Percentiles rank a stretch among this genome's conserved stretches.
These are phyloP conservation scores for Dactylella cylindrospora DNA, from an alignment of 2,329 filamentous ascomycete genomes.

Conservation along the genomic window DNA sequence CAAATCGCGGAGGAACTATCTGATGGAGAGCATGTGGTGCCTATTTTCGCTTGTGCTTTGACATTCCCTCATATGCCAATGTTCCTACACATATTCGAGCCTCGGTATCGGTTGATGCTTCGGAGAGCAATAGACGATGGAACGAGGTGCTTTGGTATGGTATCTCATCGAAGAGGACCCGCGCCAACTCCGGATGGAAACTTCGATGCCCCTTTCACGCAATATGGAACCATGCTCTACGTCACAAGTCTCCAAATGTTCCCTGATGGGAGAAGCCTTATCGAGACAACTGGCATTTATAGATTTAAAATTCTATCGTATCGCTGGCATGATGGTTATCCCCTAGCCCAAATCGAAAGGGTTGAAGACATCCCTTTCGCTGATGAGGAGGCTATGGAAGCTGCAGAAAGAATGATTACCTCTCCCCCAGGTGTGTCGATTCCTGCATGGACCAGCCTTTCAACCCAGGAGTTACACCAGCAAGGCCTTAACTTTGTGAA, in stretches of 20 bases:
- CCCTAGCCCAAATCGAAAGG: constrained; percentile 72
- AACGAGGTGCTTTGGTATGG: constrained; percentile 79
- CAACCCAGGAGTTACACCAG: constrained; percentile 70
- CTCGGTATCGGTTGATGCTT: constrained; percentile 88
- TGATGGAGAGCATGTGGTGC: constrained; percentile 62
- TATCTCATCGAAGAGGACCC: constrained; percentile 59
- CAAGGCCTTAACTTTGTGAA: constrained; percentile 67
- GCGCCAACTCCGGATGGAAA: constrained; percentile 59
- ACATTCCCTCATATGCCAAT: constrained; percentile 81
- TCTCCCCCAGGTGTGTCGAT: background rate
- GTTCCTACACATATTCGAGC: constrained; percentile 88
- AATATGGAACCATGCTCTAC: constrained; percentile 75
- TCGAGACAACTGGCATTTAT: constrained; percentile 75
- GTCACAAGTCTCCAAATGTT: constrained; percentile 74
- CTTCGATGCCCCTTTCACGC: constrained; percentile 61
- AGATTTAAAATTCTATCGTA: constrained; percentile 72
- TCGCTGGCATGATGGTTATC: constrained; percentile 71
- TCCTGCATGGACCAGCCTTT: constrained; percentile 54
- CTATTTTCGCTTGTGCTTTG: constrained; percentile 79
- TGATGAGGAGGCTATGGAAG: constrained; percentile 77
- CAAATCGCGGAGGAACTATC: constrained; percentile 52
- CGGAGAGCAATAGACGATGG: constrained; percentile 70
- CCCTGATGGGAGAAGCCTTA: constrained; percentile 75
- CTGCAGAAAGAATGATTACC: constrained; percentile 60
- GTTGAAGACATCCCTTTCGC: constrained; percentile 78